Percentiles rank a stretch among this genome's conserved stretches.
phyloP scores from a whole-genome alignment of 768 basidiomycete genomes.

The Cyclocybe cylindracea region DNA sequence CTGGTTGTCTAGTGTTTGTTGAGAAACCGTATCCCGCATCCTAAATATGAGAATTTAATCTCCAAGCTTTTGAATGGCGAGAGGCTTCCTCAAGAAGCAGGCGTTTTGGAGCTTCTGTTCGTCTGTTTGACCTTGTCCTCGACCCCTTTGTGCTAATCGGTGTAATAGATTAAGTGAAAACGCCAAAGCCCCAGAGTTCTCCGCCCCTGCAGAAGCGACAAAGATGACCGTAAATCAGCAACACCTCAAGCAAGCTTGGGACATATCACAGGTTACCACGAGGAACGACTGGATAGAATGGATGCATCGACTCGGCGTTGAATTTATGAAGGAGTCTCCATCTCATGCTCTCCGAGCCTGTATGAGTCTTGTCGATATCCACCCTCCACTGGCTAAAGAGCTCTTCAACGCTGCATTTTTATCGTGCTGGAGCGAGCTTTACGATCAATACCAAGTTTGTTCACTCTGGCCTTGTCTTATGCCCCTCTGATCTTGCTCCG shows the following conservation, averaged over 20 bases:
- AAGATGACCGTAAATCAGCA: slow-evolving; percentile 96
- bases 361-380: slow-evolving; percentile 89
- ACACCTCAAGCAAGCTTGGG: slow-evolving; percentile 97
- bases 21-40: slow-evolving; percentile 75
- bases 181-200: slow-evolving; percentile 66
- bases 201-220: slow-evolving; percentile 82
- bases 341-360: slow-evolving; percentile 98
- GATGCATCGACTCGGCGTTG: slow-evolving; percentile 90
- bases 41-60: slow-evolving; percentile 86
- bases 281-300: slow-evolving; percentile 93
- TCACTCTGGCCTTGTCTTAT: neutral
- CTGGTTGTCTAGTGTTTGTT: slow-evolving; percentile 58
- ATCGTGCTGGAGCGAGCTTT: slow-evolving; percentile 95
- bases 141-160: slow-evolving; percentile 5
- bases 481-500: slow-evolving; percentile 3
- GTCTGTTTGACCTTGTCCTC: slow-evolving; percentile 19
- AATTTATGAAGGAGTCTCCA: slow-evolving; percentile 98
- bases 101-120: slow-evolving; percentile 67
- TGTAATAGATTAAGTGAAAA: slow-evolving; percentile 52
- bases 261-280: slow-evolving; percentile 72
- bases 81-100: slow-evolving; percentile 83
- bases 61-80: slow-evolving; percentile 90
- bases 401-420: slow-evolving; percentile 98
- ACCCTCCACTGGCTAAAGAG: slow-evolving; percentile 89
- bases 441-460: slow-evolving; percentile 92